Evolutionary conservation across 257 asterid genomes (phyloP), one percentile per base, ranked within the genome.

Genomic region (Coffea eugenioides): DNA sequence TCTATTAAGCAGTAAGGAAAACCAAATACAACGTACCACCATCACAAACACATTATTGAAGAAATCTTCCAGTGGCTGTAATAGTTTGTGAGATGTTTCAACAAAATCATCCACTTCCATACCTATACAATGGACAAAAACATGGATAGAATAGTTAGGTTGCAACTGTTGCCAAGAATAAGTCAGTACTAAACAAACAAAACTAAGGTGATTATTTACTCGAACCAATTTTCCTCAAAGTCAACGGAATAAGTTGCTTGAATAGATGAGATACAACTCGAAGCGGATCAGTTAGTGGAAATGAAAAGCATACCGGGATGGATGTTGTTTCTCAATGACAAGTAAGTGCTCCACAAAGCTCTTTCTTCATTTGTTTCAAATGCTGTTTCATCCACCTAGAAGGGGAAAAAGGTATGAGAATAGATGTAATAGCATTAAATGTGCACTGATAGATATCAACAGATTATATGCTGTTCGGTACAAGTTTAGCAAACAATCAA

Each of bases 31-130:
- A 82, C 99, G 41, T 92, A 95, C 98, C 99, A 91, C 98, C 98
- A 93, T 91, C 66, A 95, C 98, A 71, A 93, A 95, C 36, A 95
- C 99, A 67, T 89, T 48, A 82, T 91, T 91, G 89, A 95, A 93
- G 88, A 95, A 93, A 80, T 93, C 92, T 54, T 93, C 98, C 62
- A 95, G 88, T 49, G 99, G 98, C 77, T 90, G 92, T 75, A 95
- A 68, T 9, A 95, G 90, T 79, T 59, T 71, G 73, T 82, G 52
- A 71, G 99, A 95, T 76, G 88, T 88, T 85, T 92, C 92, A 27
- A 93, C 89, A 85, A 95, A 95, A 82, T 88, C 96, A 88, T 95
- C 97, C 79, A 95, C 97, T 84, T 93, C 99, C 94, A 93, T 93
- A 76, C 86, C 99, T 93, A 89, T 31, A 79, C 69, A 48, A 78